A percentile compares a stretch with the other conserved stretches of the same genome.
Conservation (phyloP, 768 basidiomycete genomes). For the Termitomyces sp. region DNA sequence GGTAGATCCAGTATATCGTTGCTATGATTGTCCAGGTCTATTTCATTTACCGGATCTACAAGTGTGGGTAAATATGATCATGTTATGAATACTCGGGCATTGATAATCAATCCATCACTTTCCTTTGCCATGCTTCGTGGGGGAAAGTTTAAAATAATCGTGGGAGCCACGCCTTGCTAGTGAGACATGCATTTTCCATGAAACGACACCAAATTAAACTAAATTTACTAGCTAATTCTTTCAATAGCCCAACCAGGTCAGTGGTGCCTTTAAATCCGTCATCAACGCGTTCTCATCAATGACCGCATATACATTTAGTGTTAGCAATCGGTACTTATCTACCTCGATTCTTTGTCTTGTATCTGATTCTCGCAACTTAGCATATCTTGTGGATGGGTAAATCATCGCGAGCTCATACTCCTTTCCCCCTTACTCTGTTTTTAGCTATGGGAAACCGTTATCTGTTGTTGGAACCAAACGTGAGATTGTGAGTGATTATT, state of each 20-base stretch:
- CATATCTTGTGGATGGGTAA: too few relatives aligned
- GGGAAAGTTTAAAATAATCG: neutral
- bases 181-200: neutral
- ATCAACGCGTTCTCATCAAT: too few relatives aligned
- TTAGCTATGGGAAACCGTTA: neutral
- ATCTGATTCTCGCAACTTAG: too few relatives aligned
- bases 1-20: neutral
- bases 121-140: neutral
- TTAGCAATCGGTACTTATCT: too few relatives aligned
- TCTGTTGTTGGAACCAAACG: neutral
- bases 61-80: neutral
- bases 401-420: too few relatives aligned
- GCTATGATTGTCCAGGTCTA: neutral
- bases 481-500: neutral
- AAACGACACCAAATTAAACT: neutral
- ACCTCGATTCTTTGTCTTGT: too few relatives aligned
- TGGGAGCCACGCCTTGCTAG: neutral
- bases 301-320: too few relatives aligned
- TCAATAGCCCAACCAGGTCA: neutral
- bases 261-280: neutral
- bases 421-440: too few relatives aligned
- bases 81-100: neutral
- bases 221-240: neutral
- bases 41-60: slow-evolving; percentile 1
- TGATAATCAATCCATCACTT: neutral